Evolutionary conservation across 805 yeast genomes (phyloP), one percentile per base, ranked within the genome.

Genomic region (Aciculoconidium aculeatum): DNA sequence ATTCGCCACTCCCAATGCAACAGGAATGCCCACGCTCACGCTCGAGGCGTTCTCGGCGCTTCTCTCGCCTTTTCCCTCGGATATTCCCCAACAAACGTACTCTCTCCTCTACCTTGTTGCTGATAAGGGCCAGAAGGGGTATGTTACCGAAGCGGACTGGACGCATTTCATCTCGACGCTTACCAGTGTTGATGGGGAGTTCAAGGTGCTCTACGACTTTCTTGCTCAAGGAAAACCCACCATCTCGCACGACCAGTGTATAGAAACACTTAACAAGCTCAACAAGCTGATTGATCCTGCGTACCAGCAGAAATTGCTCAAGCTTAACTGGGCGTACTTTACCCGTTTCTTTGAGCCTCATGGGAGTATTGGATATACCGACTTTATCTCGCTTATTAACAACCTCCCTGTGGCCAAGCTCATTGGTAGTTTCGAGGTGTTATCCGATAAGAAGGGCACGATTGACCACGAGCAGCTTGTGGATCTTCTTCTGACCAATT

Each of bases 71-170:
- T 64, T 60, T 36, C 55, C 58, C 21, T 44, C 57, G 18, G 70
- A 64, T 38, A 45, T 64, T 24, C 62, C 66, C 11, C 54, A 45
- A 28, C 53, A 52, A 24, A 41, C 65, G 5, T 62, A 51, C 31
- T 49, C 67, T 5, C 67, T 88, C 36, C 75, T 90, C 27, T 90
- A 82, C 50, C 65, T 81, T 33, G 76, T 86, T 15, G 85, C 95
- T 10, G 97, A 90, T 58, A 73, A 73, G 35, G 65, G 69, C 21
- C 64, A 68, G 32, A 73, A 75, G 41, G 96, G 96, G 6, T 77
- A 67, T 35, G 65, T 85, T 28, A 67, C 73, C 15, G 62, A 77
- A 28, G 53, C 63, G 15, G 96, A 90, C 50, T 90, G 94, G 81
- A 58, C 73, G 28, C 68, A 70, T 23, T 83, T 90, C 50, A 77